A percentile compares a stretch with the other conserved stretches of the same genome.
These are phyloP conservation scores for Colletotrichum scovillei DNA, from an alignment of 2,329 filamentous ascomycete species.

Conservation along the genomic window DNA sequence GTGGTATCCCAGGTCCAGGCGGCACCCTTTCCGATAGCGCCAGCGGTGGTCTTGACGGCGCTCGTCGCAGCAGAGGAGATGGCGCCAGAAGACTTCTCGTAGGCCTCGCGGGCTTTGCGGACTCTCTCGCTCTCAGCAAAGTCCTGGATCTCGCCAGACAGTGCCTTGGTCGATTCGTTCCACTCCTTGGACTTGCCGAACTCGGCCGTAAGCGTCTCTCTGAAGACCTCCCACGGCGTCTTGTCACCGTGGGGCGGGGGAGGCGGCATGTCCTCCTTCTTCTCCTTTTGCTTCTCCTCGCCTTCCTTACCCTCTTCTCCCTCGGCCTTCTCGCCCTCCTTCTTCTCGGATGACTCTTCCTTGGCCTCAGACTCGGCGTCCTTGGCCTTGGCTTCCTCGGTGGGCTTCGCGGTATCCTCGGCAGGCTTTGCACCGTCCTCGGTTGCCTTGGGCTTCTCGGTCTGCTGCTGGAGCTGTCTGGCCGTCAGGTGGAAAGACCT, in stretches of 20 bases:
- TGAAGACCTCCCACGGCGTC: slow-evolving; percentile 98
- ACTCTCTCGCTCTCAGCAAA: slow-evolving; percentile 95
- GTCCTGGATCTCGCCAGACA: slow-evolving; percentile 88
- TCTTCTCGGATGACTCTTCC: slow-evolving; percentile 44
- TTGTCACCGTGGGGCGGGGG: slow-evolving; percentile 98
- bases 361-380: slow-evolving; percentile 43
- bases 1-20: slow-evolving; percentile 97
- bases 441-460: slow-evolving; percentile 39
- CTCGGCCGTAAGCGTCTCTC: slow-evolving; percentile 92
- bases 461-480: slow-evolving; percentile 41
- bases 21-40: slow-evolving; percentile 89
- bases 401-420: slow-evolving; percentile 51
- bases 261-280: slow-evolving; percentile 79
- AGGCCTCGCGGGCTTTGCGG: slow-evolving; percentile 85
- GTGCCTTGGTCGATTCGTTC: slow-evolving; percentile 98
- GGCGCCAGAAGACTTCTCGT: slow-evolving; percentile 86
- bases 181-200: slow-evolving; percentile 98
- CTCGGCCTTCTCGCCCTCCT: slow-evolving; percentile 55
- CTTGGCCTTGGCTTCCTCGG: slow-evolving; percentile 52
- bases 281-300: slow-evolving; percentile 66
- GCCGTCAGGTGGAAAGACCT: slow-evolving; percentile 53
- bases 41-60: slow-evolving; percentile 86
- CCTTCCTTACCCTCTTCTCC: slow-evolving; percentile 54
- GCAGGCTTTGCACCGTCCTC: slow-evolving; percentile 50
- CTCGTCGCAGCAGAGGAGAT: slow-evolving; percentile 82